Conservation (phyloP, 768 basidiomycete species). For the Saitozyma podzolica region DNA sequence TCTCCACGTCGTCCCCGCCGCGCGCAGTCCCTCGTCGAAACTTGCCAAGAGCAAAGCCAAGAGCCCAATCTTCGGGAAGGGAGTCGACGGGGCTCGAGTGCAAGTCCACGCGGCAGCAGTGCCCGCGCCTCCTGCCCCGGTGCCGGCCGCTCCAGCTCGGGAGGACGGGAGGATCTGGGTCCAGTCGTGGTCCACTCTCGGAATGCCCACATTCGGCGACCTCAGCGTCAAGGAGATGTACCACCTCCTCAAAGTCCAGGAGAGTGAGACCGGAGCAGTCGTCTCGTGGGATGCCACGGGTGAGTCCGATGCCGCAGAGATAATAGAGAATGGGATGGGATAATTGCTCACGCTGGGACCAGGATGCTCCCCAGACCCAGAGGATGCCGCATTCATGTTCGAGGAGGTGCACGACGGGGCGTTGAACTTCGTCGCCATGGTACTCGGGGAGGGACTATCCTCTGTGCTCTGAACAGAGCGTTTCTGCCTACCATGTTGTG, state of each 20-base stretch:
- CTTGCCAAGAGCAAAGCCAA: neutral
- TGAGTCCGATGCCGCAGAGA: constrained; percentile 1
- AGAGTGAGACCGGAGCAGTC: constrained; percentile 4
- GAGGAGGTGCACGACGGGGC: constrained; percentile 16
- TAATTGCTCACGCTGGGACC: neutral
- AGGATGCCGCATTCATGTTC: constrained; percentile 8
- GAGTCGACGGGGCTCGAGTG: neutral
- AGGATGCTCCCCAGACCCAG: constrained; percentile 23
- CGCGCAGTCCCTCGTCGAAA: neutral
- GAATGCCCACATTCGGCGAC: constrained; percentile 14
- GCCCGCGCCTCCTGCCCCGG: no score
- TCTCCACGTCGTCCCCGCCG: constrained; percentile 7
- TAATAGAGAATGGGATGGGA: neutral
- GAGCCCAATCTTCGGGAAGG: neutral
- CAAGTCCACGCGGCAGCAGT: neutral
- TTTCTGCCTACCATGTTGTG: no score
- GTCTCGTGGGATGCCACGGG: constrained; percentile 24
- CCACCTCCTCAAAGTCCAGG: constrained; percentile 21
- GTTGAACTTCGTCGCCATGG: neutral
- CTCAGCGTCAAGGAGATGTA: constrained; percentile 16
- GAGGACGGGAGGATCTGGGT: constrained; percentile 15
- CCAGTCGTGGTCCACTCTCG: constrained; percentile 23
- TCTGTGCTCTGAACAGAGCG: no score
- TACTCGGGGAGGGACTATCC: no score
- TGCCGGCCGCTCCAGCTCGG: neutral